Conservation (phyloP, 2,329 filamentous ascomycete genomes). For the Fusarium irregulare region DNA sequence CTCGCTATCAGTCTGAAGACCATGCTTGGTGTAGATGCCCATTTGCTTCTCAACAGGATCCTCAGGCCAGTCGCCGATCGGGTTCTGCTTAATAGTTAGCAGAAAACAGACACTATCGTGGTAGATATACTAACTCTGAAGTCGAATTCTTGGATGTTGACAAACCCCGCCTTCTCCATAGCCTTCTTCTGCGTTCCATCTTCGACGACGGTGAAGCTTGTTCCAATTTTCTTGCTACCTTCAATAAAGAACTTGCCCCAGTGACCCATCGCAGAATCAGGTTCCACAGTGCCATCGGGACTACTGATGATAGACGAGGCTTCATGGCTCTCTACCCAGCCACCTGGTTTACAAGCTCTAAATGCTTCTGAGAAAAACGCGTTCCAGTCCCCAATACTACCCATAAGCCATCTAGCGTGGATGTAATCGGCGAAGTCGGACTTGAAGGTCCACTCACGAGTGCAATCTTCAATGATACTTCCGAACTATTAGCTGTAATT, state of each 20-base stretch:
- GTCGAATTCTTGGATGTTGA: constrained; percentile 42
- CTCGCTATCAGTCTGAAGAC: constrained; percentile 52
- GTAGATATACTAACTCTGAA: constrained; percentile 19
- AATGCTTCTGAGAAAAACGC: constrained; percentile 64
- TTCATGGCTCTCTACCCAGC: constrained; percentile 53
- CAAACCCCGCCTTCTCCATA: constrained; percentile 38
- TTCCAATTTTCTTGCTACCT: constrained; percentile 47
- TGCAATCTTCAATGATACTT: constrained; percentile 48
- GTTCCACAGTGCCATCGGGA: constrained; percentile 47
- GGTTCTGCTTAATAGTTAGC: constrained; percentile 20
- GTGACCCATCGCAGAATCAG: constrained; percentile 43
- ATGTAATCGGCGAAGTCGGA: constrained; percentile 65
- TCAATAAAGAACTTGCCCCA: constrained; percentile 49
- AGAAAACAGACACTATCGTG: rapidly evolving
- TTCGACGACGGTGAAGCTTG: constrained; percentile 43
- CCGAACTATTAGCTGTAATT: background rate
- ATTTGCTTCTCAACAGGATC: constrained; percentile 34
- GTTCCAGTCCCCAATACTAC: constrained; percentile 67
- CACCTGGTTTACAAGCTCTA: constrained; percentile 67
- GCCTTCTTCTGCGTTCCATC: constrained; percentile 36
- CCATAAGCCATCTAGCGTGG: constrained; percentile 67
- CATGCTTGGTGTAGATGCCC: constrained; percentile 46
- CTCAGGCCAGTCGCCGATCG: constrained; percentile 33
- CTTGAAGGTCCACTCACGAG: constrained; percentile 47
- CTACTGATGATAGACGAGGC: constrained; percentile 43